Percentiles rank a stretch among this genome's conserved stretches.
These are phyloP conservation scores for Phlebopus sp. DNA, from an alignment of 1,284 basidiomycete genomes.

Conservation along the genomic window DNA sequence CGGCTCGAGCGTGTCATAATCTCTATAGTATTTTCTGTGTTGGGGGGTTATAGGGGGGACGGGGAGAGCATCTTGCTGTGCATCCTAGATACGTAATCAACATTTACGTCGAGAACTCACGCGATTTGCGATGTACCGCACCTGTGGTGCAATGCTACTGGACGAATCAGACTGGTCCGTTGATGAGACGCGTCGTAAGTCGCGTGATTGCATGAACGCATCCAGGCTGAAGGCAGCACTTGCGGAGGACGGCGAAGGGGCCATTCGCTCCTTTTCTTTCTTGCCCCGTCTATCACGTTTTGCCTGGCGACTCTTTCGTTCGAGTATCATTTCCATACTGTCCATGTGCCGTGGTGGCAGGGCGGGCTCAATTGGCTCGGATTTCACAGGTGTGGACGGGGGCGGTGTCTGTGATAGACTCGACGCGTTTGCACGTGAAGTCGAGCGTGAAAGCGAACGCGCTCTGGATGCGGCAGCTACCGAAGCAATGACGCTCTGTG, in stretches of 20 bases:
- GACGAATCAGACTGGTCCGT: conserved; percentile 29
- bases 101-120: conserved; percentile 3
- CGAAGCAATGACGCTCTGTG: conserved; percentile 34
- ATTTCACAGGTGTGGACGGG: conserved; percentile 58
- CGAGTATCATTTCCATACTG: conserved; percentile 71
- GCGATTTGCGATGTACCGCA: conserved; percentile 23
- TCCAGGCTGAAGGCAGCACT: conserved; percentile 42
- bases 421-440: conserved; percentile 47
- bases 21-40: conserved; percentile 56
- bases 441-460: conserved; percentile 51
- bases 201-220: conserved; percentile 54
- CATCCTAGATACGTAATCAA: conserved; percentile 30
- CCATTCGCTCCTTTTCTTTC: conserved; percentile 43
- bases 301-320: conserved; percentile 56
- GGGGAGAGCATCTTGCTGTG: conserved; percentile 28
- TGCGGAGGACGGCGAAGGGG: conserved; percentile 49
- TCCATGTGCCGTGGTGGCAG: conserved; percentile 55
- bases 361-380: conserved; percentile 49
- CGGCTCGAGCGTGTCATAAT: conserved; percentile 46
- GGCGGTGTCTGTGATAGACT: conserved; percentile 33
- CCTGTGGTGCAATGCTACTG: conserved; percentile 28
- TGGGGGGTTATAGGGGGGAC: conserved; percentile 49
- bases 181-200: conserved; percentile 42
- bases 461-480: conserved; percentile 44
- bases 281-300: conserved; percentile 50